Conservation (phyloP, 192 early-diverging fungal species). For the Coemansia sp. region DNA sequence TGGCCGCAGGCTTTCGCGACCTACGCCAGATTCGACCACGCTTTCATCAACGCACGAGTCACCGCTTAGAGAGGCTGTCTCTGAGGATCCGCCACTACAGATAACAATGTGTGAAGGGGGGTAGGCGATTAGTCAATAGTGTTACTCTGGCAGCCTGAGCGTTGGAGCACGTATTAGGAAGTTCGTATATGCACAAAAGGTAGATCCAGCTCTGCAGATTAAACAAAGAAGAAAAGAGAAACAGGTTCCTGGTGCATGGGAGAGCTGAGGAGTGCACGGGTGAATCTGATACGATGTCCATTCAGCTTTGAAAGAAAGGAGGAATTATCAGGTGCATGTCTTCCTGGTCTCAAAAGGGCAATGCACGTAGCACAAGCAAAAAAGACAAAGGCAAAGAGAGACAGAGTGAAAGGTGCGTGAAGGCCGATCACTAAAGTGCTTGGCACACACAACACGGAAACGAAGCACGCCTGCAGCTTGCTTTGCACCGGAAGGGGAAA, state of each 20-base stretch:
- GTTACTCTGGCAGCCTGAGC: background rate
- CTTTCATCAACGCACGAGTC: constrained; percentile 51
- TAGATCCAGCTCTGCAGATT: constrained; percentile 1
- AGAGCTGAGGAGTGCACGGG: constrained; percentile 5
- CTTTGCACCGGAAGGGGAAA: background rate
- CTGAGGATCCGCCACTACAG: constrained; percentile 44
- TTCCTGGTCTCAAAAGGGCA: constrained; percentile 5
- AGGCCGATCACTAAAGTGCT: constrained; percentile 8
- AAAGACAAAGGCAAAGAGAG: background rate
- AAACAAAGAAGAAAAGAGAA: background rate
- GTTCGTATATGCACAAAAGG: background rate
- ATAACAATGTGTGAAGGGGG: background rate
- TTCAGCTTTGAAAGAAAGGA: background rate
- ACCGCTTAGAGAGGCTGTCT: constrained; percentile 54
- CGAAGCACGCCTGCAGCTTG: background rate
- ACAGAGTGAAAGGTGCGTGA: background rate
- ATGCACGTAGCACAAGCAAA: background rate
- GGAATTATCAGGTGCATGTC: constrained; percentile 2
- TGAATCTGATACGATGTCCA: background rate
- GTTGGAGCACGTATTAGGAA: background rate
- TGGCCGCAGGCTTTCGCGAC: constrained; percentile 54
- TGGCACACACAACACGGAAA: constrained; percentile 5
- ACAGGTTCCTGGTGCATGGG: background rate
- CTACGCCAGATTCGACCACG: constrained; percentile 26
- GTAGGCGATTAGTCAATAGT: background rate